Conservation (phyloP, 495 filamentous ascomycete species). For the Mycothermus thermophilus region DNA sequence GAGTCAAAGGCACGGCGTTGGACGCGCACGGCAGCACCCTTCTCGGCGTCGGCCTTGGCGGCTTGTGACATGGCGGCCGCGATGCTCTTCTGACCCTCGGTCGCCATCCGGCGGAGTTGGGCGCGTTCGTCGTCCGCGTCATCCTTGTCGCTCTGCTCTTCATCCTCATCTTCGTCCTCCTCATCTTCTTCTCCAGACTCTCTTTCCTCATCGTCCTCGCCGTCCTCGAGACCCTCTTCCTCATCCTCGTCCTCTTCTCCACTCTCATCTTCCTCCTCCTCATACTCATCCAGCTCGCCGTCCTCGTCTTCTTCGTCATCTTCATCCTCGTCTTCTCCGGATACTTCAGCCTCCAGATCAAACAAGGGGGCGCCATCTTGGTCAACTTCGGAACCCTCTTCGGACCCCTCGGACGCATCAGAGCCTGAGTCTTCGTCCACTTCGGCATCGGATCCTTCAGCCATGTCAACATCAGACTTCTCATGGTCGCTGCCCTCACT, state of each 20-base stretch:
- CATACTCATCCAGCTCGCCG: slow-evolving; percentile 13
- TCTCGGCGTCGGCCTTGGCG: slow-evolving; percentile 63
- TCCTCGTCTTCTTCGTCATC: slow-evolving; percentile 26
- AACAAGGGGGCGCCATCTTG: slow-evolving; percentile 13
- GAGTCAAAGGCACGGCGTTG: slow-evolving; percentile 78
- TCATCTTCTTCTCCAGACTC: slow-evolving; percentile 18
- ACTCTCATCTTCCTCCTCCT: slow-evolving; percentile 19
- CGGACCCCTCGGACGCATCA: slow-evolving; percentile 9
- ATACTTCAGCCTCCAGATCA: slow-evolving; percentile 17
- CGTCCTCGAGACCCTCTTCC: slow-evolving; percentile 24
- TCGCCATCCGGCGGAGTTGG: slow-evolving; percentile 49
- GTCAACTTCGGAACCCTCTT: slow-evolving; percentile 14
- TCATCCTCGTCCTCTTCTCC: slow-evolving; percentile 28
- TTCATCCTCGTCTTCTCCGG: slow-evolving; percentile 29
- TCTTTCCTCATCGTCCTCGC: slow-evolving; percentile 22
- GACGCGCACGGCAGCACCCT: slow-evolving; percentile 70
- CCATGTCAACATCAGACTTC: too few species aligned
- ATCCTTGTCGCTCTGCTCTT: slow-evolving; percentile 7
- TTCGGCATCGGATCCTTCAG: slow-evolving; percentile 5
- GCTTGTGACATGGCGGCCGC: slow-evolving; percentile 56
- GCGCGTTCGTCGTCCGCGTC: slow-evolving; percentile 21
- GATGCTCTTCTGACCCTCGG: slow-evolving; percentile 54
- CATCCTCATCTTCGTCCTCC: slow-evolving; percentile 23
- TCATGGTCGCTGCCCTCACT: slow-evolving; percentile 25
- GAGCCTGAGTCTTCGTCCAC: too few species aligned